Evolutionary conservation across 2,329 filamentous ascomycete genomes (phyloP), one percentile per base, ranked within the genome.

Genomic region (Ascochyta clinopodiicola): DNA sequence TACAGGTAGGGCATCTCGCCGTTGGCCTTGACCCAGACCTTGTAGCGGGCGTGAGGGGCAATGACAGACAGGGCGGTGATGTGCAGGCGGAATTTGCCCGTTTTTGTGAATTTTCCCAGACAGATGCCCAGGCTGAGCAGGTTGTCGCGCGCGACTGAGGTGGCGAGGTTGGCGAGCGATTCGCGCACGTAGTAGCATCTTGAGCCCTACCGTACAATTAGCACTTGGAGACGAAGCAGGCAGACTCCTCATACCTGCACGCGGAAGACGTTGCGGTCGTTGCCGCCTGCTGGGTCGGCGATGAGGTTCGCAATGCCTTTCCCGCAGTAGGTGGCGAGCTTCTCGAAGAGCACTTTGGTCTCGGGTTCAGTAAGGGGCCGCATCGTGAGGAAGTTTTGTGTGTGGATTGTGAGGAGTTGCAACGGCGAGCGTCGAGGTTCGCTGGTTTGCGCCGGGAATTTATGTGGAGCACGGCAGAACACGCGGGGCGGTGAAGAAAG

Each of bases 1-100:
- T 98, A 99, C 42, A 99, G 80, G 76, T 96, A 98, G 1, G 95
- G 94, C 92, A 97, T 96, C 71, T 96, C 93, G 64, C 95, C 95
- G 78, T 98, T 98, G 56, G 88, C 85, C 79, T 96, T 96, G 65
- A 99, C 88, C 92, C 93, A 98, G 67, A 98, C 88, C 86, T 98
- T 98, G 80, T 96, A 96, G 56, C 95, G 84, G 39, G 94, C 94
- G 76, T 97, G 92, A 63, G 91, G 89, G 53, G 93, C 90, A 63
- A 99, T 89, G 61, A 97, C 86, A 61, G 92, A 89, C 55, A 99
- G 82, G n/a, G 85, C 90, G 1, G 94, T 98, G 72, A 98, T 91
- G 80, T 97, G 93, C 51, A 99, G 82, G 48, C 94, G 83, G 81
- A 99, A 98, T 77, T 98, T 97, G 61, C 92, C 92, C 4, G 92